Conservation (phyloP, 2,329 filamentous ascomycete genomes). For the Aspergillus sp. region DNA sequence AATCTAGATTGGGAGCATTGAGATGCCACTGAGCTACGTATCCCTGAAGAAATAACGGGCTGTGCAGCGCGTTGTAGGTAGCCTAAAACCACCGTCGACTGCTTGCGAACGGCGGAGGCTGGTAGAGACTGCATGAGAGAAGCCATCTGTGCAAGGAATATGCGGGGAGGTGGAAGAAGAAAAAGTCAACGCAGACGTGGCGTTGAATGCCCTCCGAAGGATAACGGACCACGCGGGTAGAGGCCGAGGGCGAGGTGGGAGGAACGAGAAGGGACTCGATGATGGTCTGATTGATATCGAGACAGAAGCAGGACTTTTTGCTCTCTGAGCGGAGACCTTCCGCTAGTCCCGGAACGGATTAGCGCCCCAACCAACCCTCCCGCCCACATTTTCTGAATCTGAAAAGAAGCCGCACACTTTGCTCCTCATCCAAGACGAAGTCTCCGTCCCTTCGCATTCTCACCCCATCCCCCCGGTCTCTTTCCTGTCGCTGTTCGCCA, state of each 20-base stretch:
- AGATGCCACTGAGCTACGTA: conserved; percentile 31
- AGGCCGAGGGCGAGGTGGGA: neutral
- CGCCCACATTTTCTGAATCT: conserved; percentile 33
- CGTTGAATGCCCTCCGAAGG: neutral
- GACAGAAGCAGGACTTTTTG: conserved; percentile 24
- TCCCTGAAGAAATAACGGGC: conserved; percentile 29
- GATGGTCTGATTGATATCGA: conserved; percentile 11
- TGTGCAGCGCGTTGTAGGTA: conserved; percentile 26
- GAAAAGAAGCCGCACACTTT: conserved; percentile 28
- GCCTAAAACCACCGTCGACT: conserved; percentile 30
- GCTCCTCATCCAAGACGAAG: conserved; percentile 8
- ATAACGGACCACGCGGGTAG: neutral
- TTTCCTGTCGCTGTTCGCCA: conserved; percentile 36
- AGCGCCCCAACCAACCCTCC: conserved; percentile 32
- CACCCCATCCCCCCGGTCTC: conserved; percentile 17
- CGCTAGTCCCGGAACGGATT: conserved; percentile 28
- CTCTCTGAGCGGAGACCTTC: conserved; percentile 24
- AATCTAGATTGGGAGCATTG: conserved; percentile 29
- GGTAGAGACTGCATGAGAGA: conserved; percentile 32
- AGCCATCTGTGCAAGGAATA: conserved; percentile 28
- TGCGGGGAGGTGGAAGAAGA: neutral
- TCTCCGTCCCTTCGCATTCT: conserved; percentile 15
- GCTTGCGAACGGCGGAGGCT: conserved; percentile 36
- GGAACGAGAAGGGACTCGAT: conserved; percentile 3
- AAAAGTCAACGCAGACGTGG: neutral